Evolutionary conservation across 179 eudicot species (phyloP).

Genomic region (Silene noctiflora): DNA sequence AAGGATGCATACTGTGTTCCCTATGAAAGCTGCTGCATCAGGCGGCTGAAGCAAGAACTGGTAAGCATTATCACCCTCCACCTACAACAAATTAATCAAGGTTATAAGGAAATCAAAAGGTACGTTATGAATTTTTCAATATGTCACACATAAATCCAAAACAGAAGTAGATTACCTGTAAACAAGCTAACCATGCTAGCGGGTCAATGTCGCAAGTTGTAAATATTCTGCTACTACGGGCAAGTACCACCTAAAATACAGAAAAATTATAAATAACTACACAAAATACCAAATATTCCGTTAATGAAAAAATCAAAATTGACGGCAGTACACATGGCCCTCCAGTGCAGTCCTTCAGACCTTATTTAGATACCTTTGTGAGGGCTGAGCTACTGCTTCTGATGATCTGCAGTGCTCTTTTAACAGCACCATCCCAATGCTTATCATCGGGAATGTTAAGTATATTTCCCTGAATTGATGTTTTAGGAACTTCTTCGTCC

Average conservation of each 20-base stretch:
- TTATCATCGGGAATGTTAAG: conserved; percentile 54
- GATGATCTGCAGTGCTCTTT: conserved; percentile 65
- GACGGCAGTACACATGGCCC: neutral
- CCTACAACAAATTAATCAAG: conserved; percentile 37
- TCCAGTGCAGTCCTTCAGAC: neutral
- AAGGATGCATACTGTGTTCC: conserved; percentile 68
- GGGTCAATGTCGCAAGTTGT: conserved; percentile 73
- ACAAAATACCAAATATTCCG: neutral
- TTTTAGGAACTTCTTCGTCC: conserved; percentile 40
- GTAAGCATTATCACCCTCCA: conserved; percentile 72
- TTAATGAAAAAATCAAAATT: neutral
- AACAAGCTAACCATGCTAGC: conserved; percentile 69
- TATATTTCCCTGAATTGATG: conserved; percentile 38
- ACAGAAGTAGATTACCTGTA: conserved; percentile 50
- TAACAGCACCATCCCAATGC: conserved; percentile 67
- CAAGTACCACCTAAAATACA: conserved; percentile 77
- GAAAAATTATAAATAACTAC: neutral
- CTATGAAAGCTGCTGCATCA: conserved; percentile 83
- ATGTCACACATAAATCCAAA: neutral
- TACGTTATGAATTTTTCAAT: neutral
- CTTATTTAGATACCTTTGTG: conserved; percentile 51
- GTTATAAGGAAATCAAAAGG: neutral
- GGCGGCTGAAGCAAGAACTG: conserved; percentile 96
- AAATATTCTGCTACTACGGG: conserved; percentile 82
- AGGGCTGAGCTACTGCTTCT: conserved; percentile 52